Evolutionary conservation across 129 eudicot genomes (phyloP).

Genomic region (Logfia minima): DNA sequence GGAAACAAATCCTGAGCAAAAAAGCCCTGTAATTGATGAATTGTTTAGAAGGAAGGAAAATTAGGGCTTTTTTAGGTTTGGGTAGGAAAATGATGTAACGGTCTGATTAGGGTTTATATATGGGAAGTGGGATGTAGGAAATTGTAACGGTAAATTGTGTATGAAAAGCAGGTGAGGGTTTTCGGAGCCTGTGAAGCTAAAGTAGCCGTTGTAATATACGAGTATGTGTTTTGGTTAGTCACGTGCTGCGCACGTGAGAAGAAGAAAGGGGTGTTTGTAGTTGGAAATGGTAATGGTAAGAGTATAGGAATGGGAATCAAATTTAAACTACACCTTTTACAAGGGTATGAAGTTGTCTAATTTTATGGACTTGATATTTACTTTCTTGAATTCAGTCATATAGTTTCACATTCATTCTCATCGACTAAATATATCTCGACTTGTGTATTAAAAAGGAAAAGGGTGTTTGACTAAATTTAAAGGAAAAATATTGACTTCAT

Average conservation of each 20-base stretch:
- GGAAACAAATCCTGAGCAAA: background rate
- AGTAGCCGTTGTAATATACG: slow-evolving; percentile 38
- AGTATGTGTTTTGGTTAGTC: slow-evolving; percentile 1
- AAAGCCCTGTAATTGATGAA: slow-evolving; percentile 18
- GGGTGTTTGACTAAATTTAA: no score
- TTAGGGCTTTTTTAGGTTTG: slow-evolving; percentile 22
- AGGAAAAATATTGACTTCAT: no score
- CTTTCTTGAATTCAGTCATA: no score
- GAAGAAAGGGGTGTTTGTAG: no score
- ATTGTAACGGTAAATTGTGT: slow-evolving; percentile 57
- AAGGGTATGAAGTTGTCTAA: no score
- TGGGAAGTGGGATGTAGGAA: background rate
- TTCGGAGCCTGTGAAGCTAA: slow-evolving; percentile 14
- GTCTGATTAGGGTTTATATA: slow-evolving; percentile 40
- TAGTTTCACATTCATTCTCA: no score
- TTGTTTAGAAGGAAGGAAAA: background rate
- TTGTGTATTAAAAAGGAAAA: no score
- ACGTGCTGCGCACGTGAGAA: background rate
- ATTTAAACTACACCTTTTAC: no score
- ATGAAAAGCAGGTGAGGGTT: slow-evolving; percentile 25
- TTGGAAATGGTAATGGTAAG: no score
- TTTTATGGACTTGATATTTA: no score
- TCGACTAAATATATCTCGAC: accelerated
- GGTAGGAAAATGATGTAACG: slow-evolving; percentile 21
- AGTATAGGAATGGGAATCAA: no score